Evolutionary conservation across 208 protist species (phyloP), one percentile per base, ranked within the genome.

Genomic region (Leishmania turanica): DNA sequence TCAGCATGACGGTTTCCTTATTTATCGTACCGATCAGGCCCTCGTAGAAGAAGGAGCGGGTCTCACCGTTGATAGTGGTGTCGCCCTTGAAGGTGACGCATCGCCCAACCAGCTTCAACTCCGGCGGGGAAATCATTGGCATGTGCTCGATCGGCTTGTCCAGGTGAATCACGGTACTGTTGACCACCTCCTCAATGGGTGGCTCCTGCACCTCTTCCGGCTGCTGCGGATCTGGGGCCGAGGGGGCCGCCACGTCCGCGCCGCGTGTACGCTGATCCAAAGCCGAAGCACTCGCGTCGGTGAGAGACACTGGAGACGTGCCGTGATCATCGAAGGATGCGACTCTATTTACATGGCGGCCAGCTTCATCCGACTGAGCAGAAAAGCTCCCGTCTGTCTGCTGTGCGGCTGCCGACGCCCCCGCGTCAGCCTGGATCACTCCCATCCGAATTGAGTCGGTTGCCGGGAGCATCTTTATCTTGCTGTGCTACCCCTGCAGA

Each of bases 31-130:
- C 83, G 27, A 97, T 91, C 4, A 95, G 78, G 64, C 94, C 94
- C 69, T 95, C 87, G 77, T 96, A 97, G 75, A 89, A 83, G 40
- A 95, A 88, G 6, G 86, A 60, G 60, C 77, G 51, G 2, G 62
- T 81, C 64, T 95, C 86, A 40, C 86, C 90, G n/a, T 86, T 69
- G 31, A 93, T 74, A 3, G 69, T 83, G 17, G 91, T 92, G 58
- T 96, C 94, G 2, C 87, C 91, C 2, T 78, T 79, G 85, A 97
- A 95, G 6, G 85, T 92, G 45, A 97, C 91, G 69, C 88, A 92
- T 37, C 92, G 91, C 1, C 94, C 94, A 54, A 97, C 96, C 70
- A 97, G 86, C 76, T 93, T 94, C 65, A 97, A 80, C 84, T 97
- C 92, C 3, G 89, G 91, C 54, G 88, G 86, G 0, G 78, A 47